These are phyloP conservation scores for Fusarium incarnatum DNA, from an alignment of 2,329 filamentous ascomycete species.

Conservation along the genomic window DNA sequence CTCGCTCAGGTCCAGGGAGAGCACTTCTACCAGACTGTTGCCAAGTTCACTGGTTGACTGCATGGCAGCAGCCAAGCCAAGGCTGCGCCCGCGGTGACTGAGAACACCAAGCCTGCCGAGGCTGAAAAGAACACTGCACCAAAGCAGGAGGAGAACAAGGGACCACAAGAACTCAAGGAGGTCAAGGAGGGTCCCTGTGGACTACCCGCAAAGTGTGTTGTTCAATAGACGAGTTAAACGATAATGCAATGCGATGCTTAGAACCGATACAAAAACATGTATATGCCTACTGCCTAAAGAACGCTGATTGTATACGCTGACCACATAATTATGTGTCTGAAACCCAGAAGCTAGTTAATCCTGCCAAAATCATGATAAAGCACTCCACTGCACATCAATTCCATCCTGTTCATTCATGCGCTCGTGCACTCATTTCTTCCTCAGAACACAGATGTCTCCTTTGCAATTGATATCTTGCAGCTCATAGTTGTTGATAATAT, in stretches of 20 bases:
- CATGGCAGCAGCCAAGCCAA: constrained; percentile 66
- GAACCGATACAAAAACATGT: constrained; percentile 24
- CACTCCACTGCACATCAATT: background rate
- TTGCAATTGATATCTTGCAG: constrained; percentile 48
- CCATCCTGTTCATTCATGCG: background rate
- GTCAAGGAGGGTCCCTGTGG: constrained; percentile 79
- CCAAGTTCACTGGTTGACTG: constrained; percentile 83
- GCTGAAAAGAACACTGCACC: constrained; percentile 33
- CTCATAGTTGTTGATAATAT: constrained; percentile 42
- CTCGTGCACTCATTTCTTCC: background rate
- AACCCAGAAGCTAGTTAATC: background rate
- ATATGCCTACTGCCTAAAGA: constrained; percentile 6
- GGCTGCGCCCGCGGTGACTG: constrained; percentile 45
- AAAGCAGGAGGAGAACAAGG: constrained; percentile 37
- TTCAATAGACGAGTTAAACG: constrained; percentile 62
- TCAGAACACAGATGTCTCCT: constrained; percentile 39
- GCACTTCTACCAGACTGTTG: constrained; percentile 80
- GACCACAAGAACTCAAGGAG: constrained; percentile 53
- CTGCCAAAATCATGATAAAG: background rate
- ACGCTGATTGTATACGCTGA: constrained; percentile 1
- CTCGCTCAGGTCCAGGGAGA: constrained; percentile 87
- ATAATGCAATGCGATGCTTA: constrained; percentile 33
- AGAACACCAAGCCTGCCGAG: constrained; percentile 38
- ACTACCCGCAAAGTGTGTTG: constrained; percentile 77
- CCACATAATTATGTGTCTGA: background rate